Evolutionary conservation across 176 grass and related monocot species (phyloP).

Genomic region (Zea mays): Zm-B73-REFERENCE-NAM-5.0 NC_050104.1:37569001-37569500

Average conservation of each 20-base stretch:
- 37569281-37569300: neutral
- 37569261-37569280: slow-evolving; percentile 48
- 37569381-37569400: too few relatives aligned
- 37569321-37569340: too few relatives aligned
- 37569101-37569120: neutral
- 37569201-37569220: slow-evolving; percentile 64
- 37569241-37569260: slow-evolving; percentile 67
- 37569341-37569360: too few relatives aligned
- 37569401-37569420: neutral
- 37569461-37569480: slow-evolving; percentile 85
- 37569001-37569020: slow-evolving; percentile 55
- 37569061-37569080: slow-evolving; percentile 63
- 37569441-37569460: slow-evolving; percentile 36
- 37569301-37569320: too few relatives aligned
- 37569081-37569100: slow-evolving; percentile 65
- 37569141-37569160: neutral
- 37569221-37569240: slow-evolving; percentile 67
- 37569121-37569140: neutral
- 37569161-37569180: slow-evolving; percentile 9
- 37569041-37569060: slow-evolving; percentile 74
- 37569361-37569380: too few relatives aligned
- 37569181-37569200: slow-evolving; percentile 54
- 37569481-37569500: slow-evolving; percentile 52
- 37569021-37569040: slow-evolving; percentile 74
- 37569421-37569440: neutral